phyloP scores from a whole-genome alignment of 2,329 filamentous ascomycete genomes.

The Aspergillus ibericus region DNA sequence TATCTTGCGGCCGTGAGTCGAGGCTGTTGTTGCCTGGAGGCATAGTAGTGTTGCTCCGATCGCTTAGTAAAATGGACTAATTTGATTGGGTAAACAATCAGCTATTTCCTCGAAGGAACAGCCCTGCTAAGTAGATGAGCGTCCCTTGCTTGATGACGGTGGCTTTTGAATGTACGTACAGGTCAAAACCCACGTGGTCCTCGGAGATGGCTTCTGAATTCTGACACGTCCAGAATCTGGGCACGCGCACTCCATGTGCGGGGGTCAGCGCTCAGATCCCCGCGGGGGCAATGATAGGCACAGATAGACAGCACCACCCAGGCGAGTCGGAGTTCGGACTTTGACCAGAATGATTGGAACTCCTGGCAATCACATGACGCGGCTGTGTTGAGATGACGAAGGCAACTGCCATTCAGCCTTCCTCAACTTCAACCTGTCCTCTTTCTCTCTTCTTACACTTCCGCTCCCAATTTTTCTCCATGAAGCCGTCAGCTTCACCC shows the following conservation, averaged over 20 bases:
- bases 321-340: not conserved
- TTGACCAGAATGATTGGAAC: not conserved
- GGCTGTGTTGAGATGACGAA: not conserved
- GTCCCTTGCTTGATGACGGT: too few species aligned
- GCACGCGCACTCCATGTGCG: not conserved
- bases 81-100: too few species aligned
- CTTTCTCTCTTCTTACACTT: not conserved
- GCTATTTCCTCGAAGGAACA: too few species aligned
- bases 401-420: not conserved
- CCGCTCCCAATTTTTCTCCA: not conserved
- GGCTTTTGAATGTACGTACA: too few species aligned
- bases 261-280: not conserved
- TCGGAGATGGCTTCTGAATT: too few species aligned
- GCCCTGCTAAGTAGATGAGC: too few species aligned
- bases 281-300: not conserved
- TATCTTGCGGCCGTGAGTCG: too few species aligned
- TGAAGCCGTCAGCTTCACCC: not conserved
- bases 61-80: not conserved
- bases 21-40: not conserved
- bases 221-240: too few species aligned
- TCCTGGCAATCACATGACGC: not conserved
- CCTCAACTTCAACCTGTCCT: not conserved
- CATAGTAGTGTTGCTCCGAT: not conserved
- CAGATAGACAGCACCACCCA: not conserved
- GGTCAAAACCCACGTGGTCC: too few species aligned